Conservation (phyloP, 1,139 yeast genomes). For the Pneumocystis carinii region DNA sequence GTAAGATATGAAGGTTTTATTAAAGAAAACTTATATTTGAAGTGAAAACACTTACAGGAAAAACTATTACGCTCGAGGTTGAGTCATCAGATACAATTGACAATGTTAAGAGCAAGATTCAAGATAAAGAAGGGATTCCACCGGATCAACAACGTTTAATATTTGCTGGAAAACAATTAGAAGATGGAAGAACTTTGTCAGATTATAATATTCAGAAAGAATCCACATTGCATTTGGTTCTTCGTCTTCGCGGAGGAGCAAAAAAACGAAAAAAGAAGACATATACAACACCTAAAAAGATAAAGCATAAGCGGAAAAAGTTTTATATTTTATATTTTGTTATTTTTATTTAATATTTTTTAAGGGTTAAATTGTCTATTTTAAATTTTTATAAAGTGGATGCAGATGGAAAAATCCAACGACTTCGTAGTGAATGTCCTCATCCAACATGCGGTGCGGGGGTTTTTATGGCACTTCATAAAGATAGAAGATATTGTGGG, state of each 20-base stretch:
- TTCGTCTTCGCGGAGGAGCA: conserved; percentile 58
- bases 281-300: conserved; percentile 99
- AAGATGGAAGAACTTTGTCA: conserved; percentile 90
- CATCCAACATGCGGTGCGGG: conserved; percentile 91
- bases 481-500: conserved; percentile 99
- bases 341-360: background rate
- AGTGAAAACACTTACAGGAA: conserved; percentile 73
- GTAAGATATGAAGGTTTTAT: conserved; percentile 28
- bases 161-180: conserved; percentile 99
- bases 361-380: conserved; percentile 80
- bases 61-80: conserved; percentile 75
- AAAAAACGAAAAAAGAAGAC: conserved; percentile 99
- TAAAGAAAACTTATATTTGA: conserved; percentile 18
- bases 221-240: conserved; percentile 93
- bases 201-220: conserved; percentile 99
- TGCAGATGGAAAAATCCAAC: conserved; percentile 95
- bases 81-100: conserved; percentile 88
- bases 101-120: conserved; percentile 85
- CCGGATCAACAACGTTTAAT: conserved; percentile 99
- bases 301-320: conserved; percentile 99
- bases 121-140: conserved; percentile 96
- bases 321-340: background rate
- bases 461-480: conserved; percentile 82
- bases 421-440: conserved; percentile 98
- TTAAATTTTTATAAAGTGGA: conserved; percentile 99